Evolutionary conservation across 495 filamentous ascomycete genomes (phyloP).

Genomic region (Cladorrhinum samala): DNA sequence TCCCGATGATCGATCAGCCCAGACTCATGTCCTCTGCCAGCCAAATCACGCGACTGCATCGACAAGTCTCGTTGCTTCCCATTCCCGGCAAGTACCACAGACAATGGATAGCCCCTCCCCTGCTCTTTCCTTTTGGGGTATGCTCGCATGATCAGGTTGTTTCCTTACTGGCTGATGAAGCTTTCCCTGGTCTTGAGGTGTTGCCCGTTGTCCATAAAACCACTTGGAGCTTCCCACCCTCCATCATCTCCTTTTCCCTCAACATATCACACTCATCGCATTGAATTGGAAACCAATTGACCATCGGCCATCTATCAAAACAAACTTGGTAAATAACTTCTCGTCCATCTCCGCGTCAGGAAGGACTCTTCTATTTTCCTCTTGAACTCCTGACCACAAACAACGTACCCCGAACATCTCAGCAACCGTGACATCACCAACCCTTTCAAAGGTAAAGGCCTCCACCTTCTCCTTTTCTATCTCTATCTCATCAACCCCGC

Average conservation of each 20-base stretch:
- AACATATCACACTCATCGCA: not conserved
- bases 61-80: conserved; percentile 17
- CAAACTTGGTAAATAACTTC: not conserved
- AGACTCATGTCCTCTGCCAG: conserved; percentile 18
- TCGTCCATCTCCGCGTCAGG: no score
- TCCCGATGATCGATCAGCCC: conserved; percentile 16
- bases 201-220: not conserved
- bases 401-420: not conserved
- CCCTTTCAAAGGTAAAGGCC: not conserved
- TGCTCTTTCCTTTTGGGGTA: conserved; percentile 26
- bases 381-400: no score
- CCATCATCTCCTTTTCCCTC: not conserved
- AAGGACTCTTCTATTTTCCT: no score
- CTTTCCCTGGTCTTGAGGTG: not conserved
- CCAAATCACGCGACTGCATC: conserved; percentile 29
- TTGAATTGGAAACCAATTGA: not conserved
- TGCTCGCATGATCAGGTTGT: conserved; percentile 27
- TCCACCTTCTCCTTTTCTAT: not conserved
- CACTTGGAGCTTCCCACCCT: not conserved
- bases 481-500: not conserved
- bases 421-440: conserved; percentile 7
- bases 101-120: conserved; percentile 10
- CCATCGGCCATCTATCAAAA: not conserved
- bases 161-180: conserved; percentile 16
- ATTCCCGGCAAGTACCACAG: conserved; percentile 7